These are phyloP conservation scores for Castanopsis chinensis DNA, from an alignment of 306 rosid species.

Conservation along the genomic window DNA sequence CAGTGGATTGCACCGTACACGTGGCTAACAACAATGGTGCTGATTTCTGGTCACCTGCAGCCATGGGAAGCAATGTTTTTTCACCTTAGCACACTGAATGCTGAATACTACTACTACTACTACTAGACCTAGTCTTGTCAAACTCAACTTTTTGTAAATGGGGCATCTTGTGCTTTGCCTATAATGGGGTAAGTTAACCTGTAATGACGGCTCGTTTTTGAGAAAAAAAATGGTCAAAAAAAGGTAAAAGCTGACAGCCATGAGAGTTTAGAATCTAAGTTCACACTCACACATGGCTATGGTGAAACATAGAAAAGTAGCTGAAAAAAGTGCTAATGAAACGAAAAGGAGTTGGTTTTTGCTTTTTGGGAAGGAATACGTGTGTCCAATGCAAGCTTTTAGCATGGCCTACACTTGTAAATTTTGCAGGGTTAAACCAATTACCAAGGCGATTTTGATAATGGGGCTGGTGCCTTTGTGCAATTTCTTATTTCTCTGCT, in stretches of 20 bases:
- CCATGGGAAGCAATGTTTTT: slow-evolving; percentile 34
- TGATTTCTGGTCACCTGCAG: slow-evolving; percentile 87
- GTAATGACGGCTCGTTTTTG: not conserved
- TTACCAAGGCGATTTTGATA: too few relatives aligned
- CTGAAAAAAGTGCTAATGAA: not conserved
- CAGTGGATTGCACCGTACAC: slow-evolving; percentile 64
- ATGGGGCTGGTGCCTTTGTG: too few relatives aligned
- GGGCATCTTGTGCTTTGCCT: slow-evolving; percentile 12
- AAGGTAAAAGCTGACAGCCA: not conserved
- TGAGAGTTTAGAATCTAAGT: not conserved
- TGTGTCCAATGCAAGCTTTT: too few relatives aligned
- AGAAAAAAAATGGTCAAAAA: not conserved
- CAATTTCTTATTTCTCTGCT: too few relatives aligned
- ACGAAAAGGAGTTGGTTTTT: not conserved
- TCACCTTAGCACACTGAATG: slow-evolving; percentile 16
- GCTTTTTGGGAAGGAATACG: slow-evolving; percentile 28
- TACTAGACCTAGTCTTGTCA: not conserved
- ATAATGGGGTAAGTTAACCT: too few relatives aligned
- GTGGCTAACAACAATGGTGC: slow-evolving; percentile 75
- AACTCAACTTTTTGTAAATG: slow-evolving; percentile 18
- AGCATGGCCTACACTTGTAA: too few relatives aligned
- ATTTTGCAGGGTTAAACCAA: too few relatives aligned
- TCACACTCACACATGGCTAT: not conserved
- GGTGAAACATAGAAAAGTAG: not conserved
- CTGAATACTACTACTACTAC: not conserved